These are phyloP conservation scores for Sarcomyxa edulis DNA, from an alignment of 768 basidiomycete species.

Conservation along the genomic window DNA sequence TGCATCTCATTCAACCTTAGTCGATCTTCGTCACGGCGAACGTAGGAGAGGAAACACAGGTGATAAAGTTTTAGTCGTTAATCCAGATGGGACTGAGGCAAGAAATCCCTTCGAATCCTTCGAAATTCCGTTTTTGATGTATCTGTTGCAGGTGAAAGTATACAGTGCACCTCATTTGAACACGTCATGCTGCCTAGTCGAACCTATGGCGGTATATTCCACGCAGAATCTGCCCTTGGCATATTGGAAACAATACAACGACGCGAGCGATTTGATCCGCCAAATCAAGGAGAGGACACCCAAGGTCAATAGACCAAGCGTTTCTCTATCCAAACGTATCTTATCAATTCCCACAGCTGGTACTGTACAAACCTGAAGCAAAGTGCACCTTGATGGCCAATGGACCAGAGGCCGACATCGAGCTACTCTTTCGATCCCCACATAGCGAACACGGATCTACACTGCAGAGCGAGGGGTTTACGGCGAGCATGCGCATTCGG, in stretches of 20 bases:
- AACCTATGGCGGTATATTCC: slow-evolving; percentile 30
- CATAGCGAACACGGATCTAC: too few species aligned
- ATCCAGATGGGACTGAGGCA: slow-evolving; percentile 33
- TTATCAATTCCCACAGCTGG: slow-evolving; percentile 26
- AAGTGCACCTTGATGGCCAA: slow-evolving; percentile 53
- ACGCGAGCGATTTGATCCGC: slow-evolving; percentile 36
- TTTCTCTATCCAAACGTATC: background rate
- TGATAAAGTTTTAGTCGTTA: slow-evolving; percentile 39
- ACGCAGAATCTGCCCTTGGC: slow-evolving; percentile 30
- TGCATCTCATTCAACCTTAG: slow-evolving; percentile 42
- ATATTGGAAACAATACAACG: slow-evolving; percentile 43
- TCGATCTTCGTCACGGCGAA: slow-evolving; percentile 54
- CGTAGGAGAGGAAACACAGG: slow-evolving; percentile 40
- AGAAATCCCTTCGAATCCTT: slow-evolving; percentile 1
- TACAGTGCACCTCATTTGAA: slow-evolving; percentile 46
- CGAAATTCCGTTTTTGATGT: slow-evolving; percentile 1
- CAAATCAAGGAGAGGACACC: slow-evolving; percentile 51
- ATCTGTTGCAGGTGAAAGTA: slow-evolving; percentile 30
- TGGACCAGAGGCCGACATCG: slow-evolving; percentile 40
- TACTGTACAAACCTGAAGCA: slow-evolving; percentile 29
- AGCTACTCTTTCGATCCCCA: slow-evolving; percentile 26
- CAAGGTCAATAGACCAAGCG: too few species aligned
- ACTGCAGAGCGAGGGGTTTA: background rate
- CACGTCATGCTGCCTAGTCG: slow-evolving; percentile 42
- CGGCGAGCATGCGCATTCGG: slow-evolving; percentile 28